A percentile compares a stretch with the other conserved stretches of the same genome.
These are phyloP conservation scores for Xylaria sp. DNA, from an alignment of 2,329 filamentous ascomycete genomes.

Conservation along the genomic window DNA sequence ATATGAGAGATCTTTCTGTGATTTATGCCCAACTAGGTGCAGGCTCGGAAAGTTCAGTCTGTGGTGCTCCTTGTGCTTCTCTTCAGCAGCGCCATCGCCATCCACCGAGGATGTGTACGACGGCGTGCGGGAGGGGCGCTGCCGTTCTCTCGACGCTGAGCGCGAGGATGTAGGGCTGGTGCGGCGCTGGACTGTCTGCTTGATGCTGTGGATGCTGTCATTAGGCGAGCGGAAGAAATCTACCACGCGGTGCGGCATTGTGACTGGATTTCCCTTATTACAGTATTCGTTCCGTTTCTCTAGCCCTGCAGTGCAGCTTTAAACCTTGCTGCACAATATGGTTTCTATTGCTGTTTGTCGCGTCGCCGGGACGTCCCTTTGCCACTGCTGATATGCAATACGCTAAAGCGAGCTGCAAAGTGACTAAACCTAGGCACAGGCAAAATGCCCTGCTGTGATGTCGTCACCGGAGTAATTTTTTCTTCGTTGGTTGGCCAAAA, in stretches of 20 bases:
- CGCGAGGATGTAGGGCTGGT: slow-evolving; percentile 38
- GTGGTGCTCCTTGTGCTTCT: slow-evolving; percentile 47
- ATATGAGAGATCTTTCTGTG: slow-evolving; percentile 47
- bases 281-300: neutral
- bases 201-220: slow-evolving; percentile 58
- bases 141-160: slow-evolving; percentile 33
- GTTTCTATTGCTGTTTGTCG: neutral
- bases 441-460: neutral
- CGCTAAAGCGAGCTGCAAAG: too few relatives aligned
- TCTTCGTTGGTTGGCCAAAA: neutral
- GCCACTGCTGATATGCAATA: neutral
- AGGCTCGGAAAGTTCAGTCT: slow-evolving; percentile 47
- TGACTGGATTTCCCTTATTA: slow-evolving; percentile 27
- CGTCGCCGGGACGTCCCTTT: too few relatives aligned
- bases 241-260: slow-evolving; percentile 63
- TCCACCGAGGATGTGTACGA: slow-evolving; percentile 47
- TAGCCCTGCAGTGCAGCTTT: neutral
- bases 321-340: neutral
- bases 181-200: slow-evolving; percentile 44
- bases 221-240: slow-evolving; percentile 64
- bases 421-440: neutral
- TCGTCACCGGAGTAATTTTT: neutral
- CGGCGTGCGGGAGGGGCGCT: slow-evolving; percentile 43
- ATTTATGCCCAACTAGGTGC: slow-evolving; percentile 48
- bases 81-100: slow-evolving; percentile 44